phyloP scores from a whole-genome alignment of 225 moss, liverwort and hornwort species.

The Bryum argenteum region DNA sequence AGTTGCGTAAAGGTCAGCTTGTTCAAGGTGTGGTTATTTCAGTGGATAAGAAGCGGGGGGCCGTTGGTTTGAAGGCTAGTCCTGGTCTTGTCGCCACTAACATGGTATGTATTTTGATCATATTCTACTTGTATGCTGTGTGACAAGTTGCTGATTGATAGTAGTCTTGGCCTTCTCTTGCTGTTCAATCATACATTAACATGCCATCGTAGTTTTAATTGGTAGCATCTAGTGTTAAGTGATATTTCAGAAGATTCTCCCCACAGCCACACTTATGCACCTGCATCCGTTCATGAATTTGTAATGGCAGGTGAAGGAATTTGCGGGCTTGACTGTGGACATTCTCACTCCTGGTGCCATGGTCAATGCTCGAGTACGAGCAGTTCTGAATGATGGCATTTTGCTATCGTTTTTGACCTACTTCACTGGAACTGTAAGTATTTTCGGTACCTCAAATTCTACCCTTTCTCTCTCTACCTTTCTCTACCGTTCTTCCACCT shows the following conservation, averaged over 20 bases:
- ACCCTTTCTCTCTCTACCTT: conserved; percentile 14
- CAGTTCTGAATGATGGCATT: conserved; percentile 81
- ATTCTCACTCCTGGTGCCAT: conserved; percentile 77
- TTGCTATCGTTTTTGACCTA: conserved; percentile 92
- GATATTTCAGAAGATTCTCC: conserved; percentile 7
- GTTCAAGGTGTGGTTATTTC: conserved; percentile 79
- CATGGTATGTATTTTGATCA: conserved; percentile 54
- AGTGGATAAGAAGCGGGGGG: conserved; percentile 82
- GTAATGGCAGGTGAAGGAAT: conserved; percentile 73
- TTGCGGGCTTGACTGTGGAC: conserved; percentile 80
- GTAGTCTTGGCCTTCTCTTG: background rate
- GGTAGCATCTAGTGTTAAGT: background rate
- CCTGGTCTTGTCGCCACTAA: conserved; percentile 54
- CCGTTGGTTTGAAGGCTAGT: conserved; percentile 75
- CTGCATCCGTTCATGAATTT: background rate
- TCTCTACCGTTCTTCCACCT: conserved; percentile 20
- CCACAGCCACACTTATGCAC: background rate
- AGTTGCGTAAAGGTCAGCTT: conserved; percentile 74
- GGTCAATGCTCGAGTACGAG: conserved; percentile 86
- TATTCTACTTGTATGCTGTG: background rate
- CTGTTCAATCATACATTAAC: background rate
- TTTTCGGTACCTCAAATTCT: background rate
- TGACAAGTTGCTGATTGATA: too few species aligned
- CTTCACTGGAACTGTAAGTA: conserved; percentile 85
- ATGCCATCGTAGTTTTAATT: background rate